phyloP scores from a whole-genome alignment of 352 stramenopile species.

The Globisporangium nodosum region DNA sequence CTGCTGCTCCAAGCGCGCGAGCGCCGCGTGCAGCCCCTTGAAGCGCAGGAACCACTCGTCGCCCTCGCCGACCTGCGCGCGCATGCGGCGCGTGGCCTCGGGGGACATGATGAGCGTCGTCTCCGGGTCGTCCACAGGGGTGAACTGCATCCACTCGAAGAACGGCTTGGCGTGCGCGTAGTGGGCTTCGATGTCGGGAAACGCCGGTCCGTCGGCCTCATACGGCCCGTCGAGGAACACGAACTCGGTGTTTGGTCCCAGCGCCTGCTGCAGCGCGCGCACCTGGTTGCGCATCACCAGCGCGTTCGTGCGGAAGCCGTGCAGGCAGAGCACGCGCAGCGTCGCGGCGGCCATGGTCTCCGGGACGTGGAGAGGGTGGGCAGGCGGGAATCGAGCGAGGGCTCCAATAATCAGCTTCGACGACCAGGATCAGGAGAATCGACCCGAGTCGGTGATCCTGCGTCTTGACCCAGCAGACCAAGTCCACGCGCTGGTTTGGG shows the following conservation, averaged over 20 bases:
- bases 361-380: slow-evolving; percentile 4
- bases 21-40: slow-evolving; percentile 20
- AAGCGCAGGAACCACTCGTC: slow-evolving; percentile 19
- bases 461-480: too few relatives aligned
- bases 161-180: slow-evolving; percentile 27
- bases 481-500: too few relatives aligned
- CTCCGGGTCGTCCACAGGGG: slow-evolving; percentile 1
- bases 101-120: slow-evolving; percentile 14
- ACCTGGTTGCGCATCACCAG: slow-evolving; percentile 41
- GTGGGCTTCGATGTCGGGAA: slow-evolving; percentile 20
- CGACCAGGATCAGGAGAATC: too few relatives aligned
- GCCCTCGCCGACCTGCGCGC: neutral
- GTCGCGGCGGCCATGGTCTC: slow-evolving; percentile 4
- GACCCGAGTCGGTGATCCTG: too few relatives aligned
- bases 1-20: slow-evolving; percentile 28
- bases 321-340: slow-evolving; percentile 44
- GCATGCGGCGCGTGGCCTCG: slow-evolving; percentile 6
- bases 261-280: slow-evolving; percentile 24
- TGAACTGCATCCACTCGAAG: slow-evolving; percentile 30
- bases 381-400: too few relatives aligned
- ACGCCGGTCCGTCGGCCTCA: slow-evolving; percentile 23
- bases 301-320: slow-evolving; percentile 49
- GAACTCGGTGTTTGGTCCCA: slow-evolving; percentile 31
- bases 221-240: slow-evolving; percentile 35
- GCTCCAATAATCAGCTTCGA: too few relatives aligned